phyloP scores from a whole-genome alignment of 2,329 filamentous ascomycete species.

The Phyllosticta ampelicida region DNA sequence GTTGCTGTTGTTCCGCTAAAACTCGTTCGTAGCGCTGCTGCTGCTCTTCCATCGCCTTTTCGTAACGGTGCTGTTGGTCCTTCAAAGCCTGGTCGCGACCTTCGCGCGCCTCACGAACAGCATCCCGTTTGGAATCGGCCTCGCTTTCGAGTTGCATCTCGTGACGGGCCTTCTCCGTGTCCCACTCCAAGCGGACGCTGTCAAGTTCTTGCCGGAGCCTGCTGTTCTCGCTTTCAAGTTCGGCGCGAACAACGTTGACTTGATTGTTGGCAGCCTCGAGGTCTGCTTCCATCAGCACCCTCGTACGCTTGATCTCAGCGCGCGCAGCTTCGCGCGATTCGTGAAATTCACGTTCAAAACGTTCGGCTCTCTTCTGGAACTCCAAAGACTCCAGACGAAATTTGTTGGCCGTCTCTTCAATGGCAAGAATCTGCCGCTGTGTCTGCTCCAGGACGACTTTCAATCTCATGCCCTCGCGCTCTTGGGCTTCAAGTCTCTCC shows the following conservation, averaged over 20 bases:
- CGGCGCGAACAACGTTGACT: conserved; percentile 69
- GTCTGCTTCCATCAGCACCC: conserved; percentile 67
- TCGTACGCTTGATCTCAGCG: conserved; percentile 70
- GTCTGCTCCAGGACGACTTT: conserved; percentile 60
- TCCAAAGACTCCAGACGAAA: conserved; percentile 57
- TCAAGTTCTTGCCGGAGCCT: conserved; percentile 67
- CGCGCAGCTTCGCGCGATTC: conserved; percentile 72
- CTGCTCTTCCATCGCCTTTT: conserved; percentile 7
- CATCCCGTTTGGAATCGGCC: conserved; percentile 54
- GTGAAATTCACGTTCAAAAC: conserved; percentile 70
- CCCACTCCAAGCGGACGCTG: conserved; percentile 64
- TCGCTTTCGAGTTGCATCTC: conserved; percentile 80
- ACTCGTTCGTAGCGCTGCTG: conserved; percentile 27
- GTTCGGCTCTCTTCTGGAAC: conserved; percentile 56
- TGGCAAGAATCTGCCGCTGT: conserved; percentile 49
- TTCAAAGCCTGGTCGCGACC: conserved; percentile 44
- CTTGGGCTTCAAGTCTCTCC: conserved; percentile 40
- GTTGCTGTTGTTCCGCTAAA: conserved; percentile 25
- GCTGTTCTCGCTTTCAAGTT: conserved; percentile 68
- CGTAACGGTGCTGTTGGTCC: conserved; percentile 48
- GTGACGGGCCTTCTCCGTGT: conserved; percentile 68
- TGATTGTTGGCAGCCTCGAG: conserved; percentile 76
- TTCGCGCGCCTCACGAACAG: conserved; percentile 44
- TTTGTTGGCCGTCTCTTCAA: conserved; percentile 46
- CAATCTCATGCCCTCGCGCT: conserved; percentile 66